Conservation (phyloP, 2,329 filamentous ascomycete species). For the Aspergillus candidus region DNA sequence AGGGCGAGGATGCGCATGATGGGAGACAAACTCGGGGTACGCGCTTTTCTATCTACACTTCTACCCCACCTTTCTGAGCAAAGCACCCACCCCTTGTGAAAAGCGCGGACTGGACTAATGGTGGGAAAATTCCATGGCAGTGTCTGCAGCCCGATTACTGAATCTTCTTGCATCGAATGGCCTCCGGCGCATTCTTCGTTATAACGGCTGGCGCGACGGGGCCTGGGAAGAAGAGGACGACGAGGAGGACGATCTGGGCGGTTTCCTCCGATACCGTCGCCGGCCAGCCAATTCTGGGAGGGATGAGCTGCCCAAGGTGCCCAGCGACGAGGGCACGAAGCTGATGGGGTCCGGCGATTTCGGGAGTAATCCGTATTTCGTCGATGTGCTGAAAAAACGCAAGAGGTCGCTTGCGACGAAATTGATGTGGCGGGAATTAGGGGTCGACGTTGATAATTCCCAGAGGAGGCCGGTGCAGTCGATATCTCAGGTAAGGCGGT, state of each 20-base stretch:
- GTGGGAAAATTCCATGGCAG: conserved; percentile 13
- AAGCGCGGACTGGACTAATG: no score
- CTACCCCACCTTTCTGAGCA: no score
- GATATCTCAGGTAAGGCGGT: conserved; percentile 57
- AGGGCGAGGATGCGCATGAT: conserved; percentile 8
- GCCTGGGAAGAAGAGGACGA: conserved; percentile 22
- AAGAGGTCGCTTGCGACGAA: conserved; percentile 59
- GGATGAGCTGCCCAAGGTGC: conserved; percentile 71
- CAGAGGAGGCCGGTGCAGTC: conserved; percentile 59
- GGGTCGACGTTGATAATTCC: conserved; percentile 54
- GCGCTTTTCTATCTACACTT: background rate
- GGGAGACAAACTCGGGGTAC: conserved; percentile 20
- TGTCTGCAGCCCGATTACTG: conserved; percentile 42
- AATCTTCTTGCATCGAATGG: conserved; percentile 50
- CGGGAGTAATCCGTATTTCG: conserved; percentile 58
- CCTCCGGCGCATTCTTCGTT: conserved; percentile 47
- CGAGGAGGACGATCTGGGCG: conserved; percentile 27
- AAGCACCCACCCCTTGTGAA: no score
- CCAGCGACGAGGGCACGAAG: conserved; percentile 67
- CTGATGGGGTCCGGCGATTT: conserved; percentile 81
- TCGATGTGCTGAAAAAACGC: conserved; percentile 48
- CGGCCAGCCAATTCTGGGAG: conserved; percentile 39
- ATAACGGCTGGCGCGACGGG: conserved; percentile 24
- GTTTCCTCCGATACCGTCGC: conserved; percentile 38
- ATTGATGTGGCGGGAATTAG: conserved; percentile 76